These are phyloP conservation scores for Purpureocillium takamizusanense DNA, from an alignment of 2,329 filamentous ascomycete species.

Conservation along the genomic window DNA sequence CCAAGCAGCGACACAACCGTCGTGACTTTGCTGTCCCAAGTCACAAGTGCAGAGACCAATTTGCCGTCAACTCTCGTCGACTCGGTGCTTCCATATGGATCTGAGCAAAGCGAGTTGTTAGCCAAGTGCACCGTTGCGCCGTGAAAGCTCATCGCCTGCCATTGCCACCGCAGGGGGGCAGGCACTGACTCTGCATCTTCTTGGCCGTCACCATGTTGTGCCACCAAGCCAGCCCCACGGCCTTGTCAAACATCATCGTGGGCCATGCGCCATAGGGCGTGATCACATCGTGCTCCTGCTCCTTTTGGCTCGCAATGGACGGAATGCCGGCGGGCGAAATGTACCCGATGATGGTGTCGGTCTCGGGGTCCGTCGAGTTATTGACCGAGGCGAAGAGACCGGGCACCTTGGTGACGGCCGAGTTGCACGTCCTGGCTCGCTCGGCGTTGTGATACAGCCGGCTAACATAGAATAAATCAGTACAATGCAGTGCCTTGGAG, in stretches of 20 bases:
- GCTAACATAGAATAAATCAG: slow-evolving; percentile 6
- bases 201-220: slow-evolving; percentile 29
- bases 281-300: slow-evolving; percentile 30
- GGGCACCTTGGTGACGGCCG: slow-evolving; percentile 23
- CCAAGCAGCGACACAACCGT: slow-evolving; percentile 29
- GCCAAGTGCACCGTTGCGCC: too few species aligned
- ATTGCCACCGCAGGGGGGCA: background rate
- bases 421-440: slow-evolving; percentile 31
- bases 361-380: slow-evolving; percentile 27
- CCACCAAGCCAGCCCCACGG: slow-evolving; percentile 32
- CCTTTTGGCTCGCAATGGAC: slow-evolving; percentile 27
- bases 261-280: slow-evolving; percentile 31
- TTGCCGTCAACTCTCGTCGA: slow-evolving; percentile 28
- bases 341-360: slow-evolving; percentile 26
- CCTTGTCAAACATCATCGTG: slow-evolving; percentile 25
- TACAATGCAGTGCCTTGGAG: too few species aligned
- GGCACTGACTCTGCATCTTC: slow-evolving; percentile 32
- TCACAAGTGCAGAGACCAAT: slow-evolving; percentile 27
- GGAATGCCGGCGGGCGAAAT: slow-evolving; percentile 32
- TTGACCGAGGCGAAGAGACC: slow-evolving; percentile 33
- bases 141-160: too few species aligned
- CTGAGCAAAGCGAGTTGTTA: slow-evolving; percentile 8
- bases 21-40: slow-evolving; percentile 34
- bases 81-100: slow-evolving; percentile 31
- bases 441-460: slow-evolving; percentile 29